phyloP scores from a whole-genome alignment of 192 early-diverging fungal genomes.

The Funneliformis mosseae region DNA sequence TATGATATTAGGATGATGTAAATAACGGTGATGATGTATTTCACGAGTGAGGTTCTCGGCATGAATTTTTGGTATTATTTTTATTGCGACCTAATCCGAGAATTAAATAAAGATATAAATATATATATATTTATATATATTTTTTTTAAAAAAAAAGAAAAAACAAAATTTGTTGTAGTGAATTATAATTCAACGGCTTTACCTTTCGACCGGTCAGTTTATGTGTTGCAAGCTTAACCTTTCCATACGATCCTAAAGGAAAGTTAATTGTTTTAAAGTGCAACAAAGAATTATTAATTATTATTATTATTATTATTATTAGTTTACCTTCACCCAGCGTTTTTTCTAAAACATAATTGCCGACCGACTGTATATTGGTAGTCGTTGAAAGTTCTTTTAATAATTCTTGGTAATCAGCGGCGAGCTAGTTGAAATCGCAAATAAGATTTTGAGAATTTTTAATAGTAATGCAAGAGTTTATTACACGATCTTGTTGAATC shows the following conservation, averaged over 20 bases:
- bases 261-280: not conserved
- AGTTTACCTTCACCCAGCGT: conserved; percentile 54
- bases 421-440: conserved; percentile 44
- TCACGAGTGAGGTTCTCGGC: conserved; percentile 61
- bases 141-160: not conserved
- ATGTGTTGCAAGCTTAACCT: conserved; percentile 65
- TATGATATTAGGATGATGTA: conserved; percentile 79
- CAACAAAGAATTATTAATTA: not conserved
- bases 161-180: not conserved
- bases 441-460: no score
- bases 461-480: not conserved
- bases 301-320: not conserved
- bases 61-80: conserved; percentile 63
- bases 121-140: no score
- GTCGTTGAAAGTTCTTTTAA: conserved; percentile 60
- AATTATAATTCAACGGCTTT: not conserved
- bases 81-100: conserved; percentile 56
- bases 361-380: conserved; percentile 52
- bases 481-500: not conserved
- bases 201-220: conserved; percentile 56
- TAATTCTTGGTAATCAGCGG: conserved; percentile 60
- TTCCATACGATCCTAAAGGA: conserved; percentile 59
- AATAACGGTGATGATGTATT: conserved; percentile 66
- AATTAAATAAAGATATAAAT: no score
- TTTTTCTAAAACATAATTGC: conserved; percentile 58